Base-by-base conservation (phyloP, 2,329 filamentous ascomycete species). In the Colletotrichum spaethianum region DNA sequence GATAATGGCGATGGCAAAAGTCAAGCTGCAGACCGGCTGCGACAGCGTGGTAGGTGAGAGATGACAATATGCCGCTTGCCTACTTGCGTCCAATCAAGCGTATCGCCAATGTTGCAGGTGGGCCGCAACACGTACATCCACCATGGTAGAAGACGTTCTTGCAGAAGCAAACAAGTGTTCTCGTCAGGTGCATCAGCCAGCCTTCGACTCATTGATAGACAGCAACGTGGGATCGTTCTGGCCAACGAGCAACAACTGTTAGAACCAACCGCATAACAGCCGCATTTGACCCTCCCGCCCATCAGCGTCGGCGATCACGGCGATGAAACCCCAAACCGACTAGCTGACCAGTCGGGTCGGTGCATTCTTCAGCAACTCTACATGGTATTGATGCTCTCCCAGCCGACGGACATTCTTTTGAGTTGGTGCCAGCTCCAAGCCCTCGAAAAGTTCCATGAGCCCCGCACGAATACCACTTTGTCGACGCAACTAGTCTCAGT, bases 181-280 rank as follows among this genome's bases (percentile, higher is more conserved):
- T 68, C 64, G 57, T 68, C 63, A 63, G 48, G 40, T 67, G 68
- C 64, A 36, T 46, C 63, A 5, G 52, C 56, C 64, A 71, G 56
- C 48, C 50, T 20, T 36, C 64, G 63, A 70, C 59, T 38, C 63
- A 70, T 57, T 57, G 26, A 36, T 23, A 46, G 31, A 40, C n/a
- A 46, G 67, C 69, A 72, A 60, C 59, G 69, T 60, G 52, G 64
- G 60, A 46, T 59, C 36, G 33, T 33, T 69, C 42, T 59, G 52
- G 44, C 64, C 44, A 59, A 68, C 59, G 53, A 72, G 65, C 69
- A 63, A 31, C 46, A 38, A 31, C 18, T 38, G 52, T 69, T 46
- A 40, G 48, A 56, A 72, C 64, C 65, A 72, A 72, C 65, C 52
- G 69, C 65, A 69, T 72, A 59, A 59, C 52, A 72, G 69, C 65